Evolutionary conservation across 78 protist species (phyloP).

Genomic region (Speleostelium caveatum): DNA sequence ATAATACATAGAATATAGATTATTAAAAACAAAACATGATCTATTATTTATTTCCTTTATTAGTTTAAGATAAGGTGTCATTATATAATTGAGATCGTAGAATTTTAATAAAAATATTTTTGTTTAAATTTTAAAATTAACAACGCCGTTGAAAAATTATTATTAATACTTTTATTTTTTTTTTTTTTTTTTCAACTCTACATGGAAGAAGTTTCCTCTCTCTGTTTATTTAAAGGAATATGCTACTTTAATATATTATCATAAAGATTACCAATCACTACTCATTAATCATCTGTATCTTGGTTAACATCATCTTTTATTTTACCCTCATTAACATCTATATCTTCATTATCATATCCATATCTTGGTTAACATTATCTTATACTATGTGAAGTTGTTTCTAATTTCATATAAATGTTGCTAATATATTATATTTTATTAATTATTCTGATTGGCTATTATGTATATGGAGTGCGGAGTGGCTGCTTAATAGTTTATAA

Average conservation of each 20-base stretch:
- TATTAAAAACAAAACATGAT: neutral
- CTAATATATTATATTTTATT: too few species aligned
- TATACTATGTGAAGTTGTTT: neutral
- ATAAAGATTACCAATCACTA: neutral
- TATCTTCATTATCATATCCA: too few species aligned
- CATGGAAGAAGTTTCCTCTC: neutral
- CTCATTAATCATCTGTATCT: neutral
- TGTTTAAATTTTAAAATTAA: too few species aligned
- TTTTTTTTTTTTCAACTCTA: neutral
- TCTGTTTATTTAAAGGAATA: too few species aligned
- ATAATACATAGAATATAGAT: neutral
- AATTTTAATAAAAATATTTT: too few species aligned
- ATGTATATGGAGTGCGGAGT: too few species aligned
- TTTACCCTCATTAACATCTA: too few species aligned
- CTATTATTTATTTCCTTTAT: neutral
- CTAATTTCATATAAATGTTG: neutral
- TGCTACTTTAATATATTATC: neutral
- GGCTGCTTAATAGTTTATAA: too few species aligned
- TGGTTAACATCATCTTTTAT: neutral
- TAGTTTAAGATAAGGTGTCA: constrained; percentile 24
- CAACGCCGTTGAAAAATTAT: neutral
- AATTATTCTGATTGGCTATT: too few species aligned
- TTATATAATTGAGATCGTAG: neutral
- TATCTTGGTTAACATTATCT: neutral
- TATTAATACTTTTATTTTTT: too few species aligned